Evolutionary conservation across 2,329 filamentous ascomycete species (phyloP), one percentile per base, ranked within the genome.

Genomic region (Pseudocercospora cruenta): DNA sequence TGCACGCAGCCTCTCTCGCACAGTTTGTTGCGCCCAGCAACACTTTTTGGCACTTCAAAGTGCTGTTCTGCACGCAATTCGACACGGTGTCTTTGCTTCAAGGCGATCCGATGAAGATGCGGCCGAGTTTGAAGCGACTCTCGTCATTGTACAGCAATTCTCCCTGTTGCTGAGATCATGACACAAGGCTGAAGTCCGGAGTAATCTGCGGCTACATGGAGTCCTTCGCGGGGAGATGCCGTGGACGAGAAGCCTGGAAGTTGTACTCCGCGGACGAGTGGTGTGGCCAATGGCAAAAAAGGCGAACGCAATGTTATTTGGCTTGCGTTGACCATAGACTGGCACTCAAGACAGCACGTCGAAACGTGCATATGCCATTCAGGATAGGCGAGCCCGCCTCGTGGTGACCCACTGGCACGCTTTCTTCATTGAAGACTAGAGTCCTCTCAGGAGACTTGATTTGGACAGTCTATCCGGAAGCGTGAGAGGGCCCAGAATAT

Each of bases 1-100:
- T 58, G 33, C 31, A 10, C 54, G 54, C 54, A 58, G 54, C 54
- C 54, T 58, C 54, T 39, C 19, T 26, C n/a, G 54, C 31, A 33
- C 6, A 58, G 14, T n/a, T 2, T 31, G 26, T 28, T 14, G 53
- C 9, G 4, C 8, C n/a, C 12, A 57, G 12, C 22, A 33, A 19
- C 19, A 19, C 33, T 10, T 24, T 39, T 19, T 24, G 26, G 16
- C 55, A 22, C 31, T 31, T 7, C 16, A 39, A 39, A 58, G 19
- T 12, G 14, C 53, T 16, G n/a, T 53, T 9, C 4, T 9, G 39
- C 39, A 43, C 39, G 39, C n/a, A 4, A 43, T 43, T 43, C 39
- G 16, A n/a, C 14, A 43, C 39, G 16, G n/a, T 9, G 4, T 43
- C 16, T 19, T 43, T 4, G 14, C 16, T 19, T n/a, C 6, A 3